Evolutionary conservation across 2,329 filamentous ascomycete species (phyloP).

Genomic region (Fusarium ramigenum): DNA sequence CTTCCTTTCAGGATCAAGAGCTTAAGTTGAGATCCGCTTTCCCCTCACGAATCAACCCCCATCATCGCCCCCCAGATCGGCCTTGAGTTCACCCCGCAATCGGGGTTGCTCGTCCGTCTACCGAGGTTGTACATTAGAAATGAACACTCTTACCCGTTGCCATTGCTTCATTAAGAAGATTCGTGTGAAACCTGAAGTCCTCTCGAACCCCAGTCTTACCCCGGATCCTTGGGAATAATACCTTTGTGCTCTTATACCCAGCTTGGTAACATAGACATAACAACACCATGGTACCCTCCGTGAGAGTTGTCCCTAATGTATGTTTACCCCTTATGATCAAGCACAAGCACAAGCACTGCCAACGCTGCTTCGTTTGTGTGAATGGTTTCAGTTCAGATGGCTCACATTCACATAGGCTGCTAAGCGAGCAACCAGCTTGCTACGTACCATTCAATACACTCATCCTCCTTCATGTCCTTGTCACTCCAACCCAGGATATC

Average conservation of each 20-base stretch:
- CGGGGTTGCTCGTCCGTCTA: slow-evolving; percentile 29
- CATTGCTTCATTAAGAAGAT: slow-evolving; percentile 9
- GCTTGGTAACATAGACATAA: slow-evolving; percentile 10
- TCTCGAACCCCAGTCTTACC: slow-evolving; percentile 4
- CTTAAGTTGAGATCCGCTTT: slow-evolving; percentile 28
- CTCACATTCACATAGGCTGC: slow-evolving; percentile 57
- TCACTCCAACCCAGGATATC: slow-evolving; percentile 86
- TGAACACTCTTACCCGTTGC: slow-evolving; percentile 20
- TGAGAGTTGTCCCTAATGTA: slow-evolving; percentile 50
- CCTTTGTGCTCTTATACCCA: background rate
- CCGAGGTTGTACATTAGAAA: slow-evolving; percentile 33
- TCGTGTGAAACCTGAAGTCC: background rate
- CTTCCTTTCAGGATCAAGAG: slow-evolving; percentile 18
- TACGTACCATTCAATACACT: slow-evolving; percentile 90
- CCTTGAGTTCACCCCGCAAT: slow-evolving; percentile 32
- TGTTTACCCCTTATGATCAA: slow-evolving; percentile 14
- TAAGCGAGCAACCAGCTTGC: slow-evolving; percentile 73
- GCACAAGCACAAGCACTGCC: background rate
- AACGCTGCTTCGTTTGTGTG: background rate
- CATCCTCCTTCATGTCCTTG: slow-evolving; percentile 91
- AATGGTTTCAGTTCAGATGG: background rate
- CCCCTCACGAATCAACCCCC: slow-evolving; percentile 31
- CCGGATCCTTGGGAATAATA: background rate
- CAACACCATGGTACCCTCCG: slow-evolving; percentile 42
- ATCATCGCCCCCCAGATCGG: slow-evolving; percentile 30